These are phyloP conservation scores for Arabidopsis lyrata DNA, from an alignment of 441 rosid species.

Conservation along the genomic window DNA sequence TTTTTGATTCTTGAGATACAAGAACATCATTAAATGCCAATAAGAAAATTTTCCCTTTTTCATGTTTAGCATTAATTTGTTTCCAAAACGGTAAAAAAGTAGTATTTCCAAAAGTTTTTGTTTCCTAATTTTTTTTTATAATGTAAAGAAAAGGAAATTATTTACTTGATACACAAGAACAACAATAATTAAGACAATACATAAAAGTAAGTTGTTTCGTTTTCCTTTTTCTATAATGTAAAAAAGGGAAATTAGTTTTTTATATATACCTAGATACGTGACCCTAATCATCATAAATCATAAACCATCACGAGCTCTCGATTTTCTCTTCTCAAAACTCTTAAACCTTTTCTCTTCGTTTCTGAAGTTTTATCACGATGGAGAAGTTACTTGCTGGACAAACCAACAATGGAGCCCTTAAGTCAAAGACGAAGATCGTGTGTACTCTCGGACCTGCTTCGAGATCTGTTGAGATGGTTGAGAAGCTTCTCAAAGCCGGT, in stretches of 20 bases:
- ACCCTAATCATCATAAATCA: constrained; percentile 25
- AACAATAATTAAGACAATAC: neutral
- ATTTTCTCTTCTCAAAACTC: constrained; percentile 15
- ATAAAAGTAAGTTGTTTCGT: constrained; percentile 7
- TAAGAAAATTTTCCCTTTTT: neutral
- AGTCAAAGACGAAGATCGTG: constrained; percentile 79
- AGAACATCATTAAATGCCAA: constrained; percentile 29
- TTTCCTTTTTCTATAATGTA: neutral
- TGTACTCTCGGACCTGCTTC: constrained; percentile 92
- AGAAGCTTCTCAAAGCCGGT: constrained; percentile 91
- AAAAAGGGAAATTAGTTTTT: constrained; percentile 13
- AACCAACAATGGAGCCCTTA: constrained; percentile 47
- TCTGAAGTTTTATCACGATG: constrained; percentile 16
- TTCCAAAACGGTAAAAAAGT: neutral
- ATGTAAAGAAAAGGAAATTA: neutral
- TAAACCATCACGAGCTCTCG: constrained; percentile 12
- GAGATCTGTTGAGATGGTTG: constrained; percentile 73
- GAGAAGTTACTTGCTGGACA: constrained; percentile 39
- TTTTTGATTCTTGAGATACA: constrained; percentile 32
- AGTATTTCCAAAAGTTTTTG: constrained; percentile 7
- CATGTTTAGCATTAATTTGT: neutral
- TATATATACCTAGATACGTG: constrained; percentile 17
- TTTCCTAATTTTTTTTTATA: neutral
- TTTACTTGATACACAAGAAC: neutral
- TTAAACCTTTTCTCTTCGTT: neutral